These are phyloP conservation scores for Suillus placidus DNA, from an alignment of 768 basidiomycete species.

Conservation along the genomic window DNA sequence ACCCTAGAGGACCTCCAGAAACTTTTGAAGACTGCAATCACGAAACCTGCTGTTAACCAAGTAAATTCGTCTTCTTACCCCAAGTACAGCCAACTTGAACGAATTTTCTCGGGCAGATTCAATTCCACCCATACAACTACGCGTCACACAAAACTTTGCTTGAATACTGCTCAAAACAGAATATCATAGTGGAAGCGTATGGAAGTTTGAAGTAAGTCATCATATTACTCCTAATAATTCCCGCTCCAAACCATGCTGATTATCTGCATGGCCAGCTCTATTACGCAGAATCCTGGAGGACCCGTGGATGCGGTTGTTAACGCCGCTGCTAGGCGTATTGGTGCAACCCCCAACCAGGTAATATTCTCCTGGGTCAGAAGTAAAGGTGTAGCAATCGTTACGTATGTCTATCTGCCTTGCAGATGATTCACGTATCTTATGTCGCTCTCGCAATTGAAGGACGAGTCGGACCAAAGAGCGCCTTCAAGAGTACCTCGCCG, in stretches of 20 bases:
- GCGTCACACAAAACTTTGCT: conserved; percentile 58
- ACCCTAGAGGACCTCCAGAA: conserved; percentile 50
- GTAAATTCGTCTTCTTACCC: conserved; percentile 31
- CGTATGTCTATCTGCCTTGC: conserved; percentile 38
- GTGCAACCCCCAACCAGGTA: conserved; percentile 64
- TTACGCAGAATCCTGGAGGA: conserved; percentile 62
- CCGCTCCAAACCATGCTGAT: conserved; percentile 3
- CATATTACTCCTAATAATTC: conserved; percentile 30
- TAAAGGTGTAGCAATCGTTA: conserved; percentile 70
- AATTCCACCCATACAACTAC: conserved; percentile 74
- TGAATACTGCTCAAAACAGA: conserved; percentile 53
- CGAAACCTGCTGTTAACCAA: conserved; percentile 74
- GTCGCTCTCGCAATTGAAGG: conserved; percentile 32
- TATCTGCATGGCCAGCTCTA: conserved; percentile 43
- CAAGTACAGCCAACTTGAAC: background rate
- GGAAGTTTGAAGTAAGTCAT: conserved; percentile 57
- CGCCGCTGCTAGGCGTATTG: conserved; percentile 53
- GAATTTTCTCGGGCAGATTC: conserved; percentile 45
- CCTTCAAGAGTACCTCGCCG: conserved; percentile 67
- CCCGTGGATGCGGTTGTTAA: conserved; percentile 61
- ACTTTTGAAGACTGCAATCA: conserved; percentile 50
- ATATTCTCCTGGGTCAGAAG: conserved; percentile 69
- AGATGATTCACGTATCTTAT: conserved; percentile 2
- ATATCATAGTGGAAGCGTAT: conserved; percentile 67
- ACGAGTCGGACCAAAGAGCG: conserved; percentile 64